Evolutionary conservation across 768 basidiomycete species (phyloP).

Genomic region (Trametes elegans): DNA sequence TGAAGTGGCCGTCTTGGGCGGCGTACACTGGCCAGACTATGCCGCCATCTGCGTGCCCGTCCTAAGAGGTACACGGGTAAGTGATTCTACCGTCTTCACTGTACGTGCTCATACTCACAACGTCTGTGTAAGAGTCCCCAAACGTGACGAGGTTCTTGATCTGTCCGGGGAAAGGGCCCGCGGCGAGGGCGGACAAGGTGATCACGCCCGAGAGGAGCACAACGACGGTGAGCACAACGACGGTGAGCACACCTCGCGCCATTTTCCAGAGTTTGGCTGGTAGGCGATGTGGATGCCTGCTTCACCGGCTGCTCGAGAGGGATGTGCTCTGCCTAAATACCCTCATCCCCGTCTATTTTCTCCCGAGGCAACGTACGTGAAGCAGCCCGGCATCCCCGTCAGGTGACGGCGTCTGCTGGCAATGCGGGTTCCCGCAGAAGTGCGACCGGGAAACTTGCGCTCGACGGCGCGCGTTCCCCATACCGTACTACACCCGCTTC

Average conservation of each 20-base stretch:
- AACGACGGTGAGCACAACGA: background rate
- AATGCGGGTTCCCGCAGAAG: background rate
- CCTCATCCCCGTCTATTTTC: background rate
- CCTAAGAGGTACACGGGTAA: background rate
- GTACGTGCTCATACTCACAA: slow-evolving; percentile 29
- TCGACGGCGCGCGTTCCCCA: background rate
- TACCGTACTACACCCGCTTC: background rate
- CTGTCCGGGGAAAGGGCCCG: slow-evolving; percentile 35
- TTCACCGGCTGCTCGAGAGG: background rate
- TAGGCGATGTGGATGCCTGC: background rate
- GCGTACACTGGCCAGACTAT: slow-evolving; percentile 59
- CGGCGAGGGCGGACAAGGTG: slow-evolving; percentile 4
- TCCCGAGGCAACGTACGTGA: background rate
- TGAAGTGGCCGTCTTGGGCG: slow-evolving; percentile 50
- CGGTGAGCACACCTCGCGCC: background rate
- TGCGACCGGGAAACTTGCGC: background rate
- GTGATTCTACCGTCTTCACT: slow-evolving; percentile 39
- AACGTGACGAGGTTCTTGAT: slow-evolving; percentile 68
- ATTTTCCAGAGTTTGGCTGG: background rate
- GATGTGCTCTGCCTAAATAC: background rate
- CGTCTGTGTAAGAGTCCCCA: slow-evolving; percentile 65
- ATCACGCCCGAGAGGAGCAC: background rate
- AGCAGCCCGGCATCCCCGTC: background rate
- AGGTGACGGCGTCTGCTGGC: slow-evolving; percentile 1
- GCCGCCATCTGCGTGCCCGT: slow-evolving; percentile 36